Evolutionary conservation across 352 stramenopile genomes (phyloP).

Genomic region (Phytophthora rubi): DNA sequence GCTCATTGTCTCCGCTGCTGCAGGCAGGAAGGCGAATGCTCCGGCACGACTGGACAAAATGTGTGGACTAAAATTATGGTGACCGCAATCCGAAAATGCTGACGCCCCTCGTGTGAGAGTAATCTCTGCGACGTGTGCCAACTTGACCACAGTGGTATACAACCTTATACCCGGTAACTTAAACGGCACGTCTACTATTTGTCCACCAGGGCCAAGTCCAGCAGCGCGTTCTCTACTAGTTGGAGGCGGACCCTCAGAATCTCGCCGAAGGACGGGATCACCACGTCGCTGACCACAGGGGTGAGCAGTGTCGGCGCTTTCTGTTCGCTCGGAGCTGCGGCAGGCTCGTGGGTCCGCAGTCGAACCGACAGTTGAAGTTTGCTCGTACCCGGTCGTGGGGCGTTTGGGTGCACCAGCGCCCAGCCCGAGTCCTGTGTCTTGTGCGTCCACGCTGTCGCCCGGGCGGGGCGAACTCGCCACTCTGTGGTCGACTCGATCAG

Average conservation of each 20-base stretch:
- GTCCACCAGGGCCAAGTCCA: constrained; percentile 8
- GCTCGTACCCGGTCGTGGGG: constrained; percentile 5
- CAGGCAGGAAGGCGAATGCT: constrained; percentile 15
- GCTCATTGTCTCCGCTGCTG: background rate
- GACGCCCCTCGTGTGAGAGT: constrained; percentile 3
- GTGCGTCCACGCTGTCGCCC: constrained; percentile 19
- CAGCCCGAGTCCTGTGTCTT: constrained; percentile 25
- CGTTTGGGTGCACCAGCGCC: constrained; percentile 15
- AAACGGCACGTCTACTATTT: background rate
- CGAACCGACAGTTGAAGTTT: constrained; percentile 15
- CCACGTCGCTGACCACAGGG: constrained; percentile 19
- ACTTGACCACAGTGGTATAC: background rate
- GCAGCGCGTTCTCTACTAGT: constrained; percentile 26
- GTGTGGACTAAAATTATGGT: constrained; percentile 3
- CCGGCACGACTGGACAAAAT: constrained; percentile 22
- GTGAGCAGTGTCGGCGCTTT: constrained; percentile 20
- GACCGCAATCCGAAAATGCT: constrained; percentile 12
- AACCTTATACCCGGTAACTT: too few species aligned
- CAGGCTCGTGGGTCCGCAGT: constrained; percentile 9
- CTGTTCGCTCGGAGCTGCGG: background rate
- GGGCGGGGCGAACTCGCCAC: constrained; percentile 9
- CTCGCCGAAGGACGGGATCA: constrained; percentile 21
- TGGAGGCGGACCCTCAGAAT: constrained; percentile 15
- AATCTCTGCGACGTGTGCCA: constrained; percentile 20
- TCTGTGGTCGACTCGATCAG: constrained; percentile 25